phyloP scores from a whole-genome alignment of 768 basidiomycete genomes.

The Cystobasidium tubakii region DNA sequence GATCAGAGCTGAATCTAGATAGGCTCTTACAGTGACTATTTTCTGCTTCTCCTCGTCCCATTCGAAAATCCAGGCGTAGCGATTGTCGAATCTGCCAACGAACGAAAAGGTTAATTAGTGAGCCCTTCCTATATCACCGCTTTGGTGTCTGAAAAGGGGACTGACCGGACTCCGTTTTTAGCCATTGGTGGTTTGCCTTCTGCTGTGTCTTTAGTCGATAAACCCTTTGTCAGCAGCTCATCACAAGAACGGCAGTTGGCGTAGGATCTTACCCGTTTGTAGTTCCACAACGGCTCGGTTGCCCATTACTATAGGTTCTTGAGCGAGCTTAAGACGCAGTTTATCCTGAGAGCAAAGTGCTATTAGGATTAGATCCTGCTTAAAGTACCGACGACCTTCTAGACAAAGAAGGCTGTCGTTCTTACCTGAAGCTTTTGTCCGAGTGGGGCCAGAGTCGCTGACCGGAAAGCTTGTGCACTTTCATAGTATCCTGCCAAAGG shows the following conservation, averaged over 20 bases:
- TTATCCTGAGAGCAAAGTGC: not conserved
- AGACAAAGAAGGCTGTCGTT: not conserved
- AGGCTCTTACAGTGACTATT: conserved; percentile 4
- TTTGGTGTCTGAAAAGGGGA: not conserved
- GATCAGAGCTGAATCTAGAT: conserved; percentile 18
- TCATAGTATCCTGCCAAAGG: conserved; percentile 15
- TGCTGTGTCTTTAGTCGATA: not conserved
- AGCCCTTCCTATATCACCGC: not conserved
- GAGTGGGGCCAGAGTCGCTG: conserved; percentile 6
- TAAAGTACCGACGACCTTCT: not conserved
- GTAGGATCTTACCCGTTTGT: not conserved
- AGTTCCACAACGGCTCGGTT: not conserved
- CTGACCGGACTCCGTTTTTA: not conserved
- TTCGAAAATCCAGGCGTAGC: conserved; percentile 18
- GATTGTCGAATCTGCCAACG: conserved; percentile 12
- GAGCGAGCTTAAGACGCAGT: not conserved
- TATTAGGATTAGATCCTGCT: not conserved
- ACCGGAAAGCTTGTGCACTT: conserved; percentile 8
- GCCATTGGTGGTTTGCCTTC: not conserved
- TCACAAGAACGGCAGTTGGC: not conserved
- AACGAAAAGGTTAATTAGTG: not conserved
- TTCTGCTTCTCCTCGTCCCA: conserved; percentile 12
- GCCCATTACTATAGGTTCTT: conserved; percentile 17
- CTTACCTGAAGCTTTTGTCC: not conserved
- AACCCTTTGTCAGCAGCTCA: not conserved